These are phyloP conservation scores for barrel medic (Medicago truncatula) DNA, from an alignment of 306 rosid genomes.

Conservation along the genomic window DNA sequence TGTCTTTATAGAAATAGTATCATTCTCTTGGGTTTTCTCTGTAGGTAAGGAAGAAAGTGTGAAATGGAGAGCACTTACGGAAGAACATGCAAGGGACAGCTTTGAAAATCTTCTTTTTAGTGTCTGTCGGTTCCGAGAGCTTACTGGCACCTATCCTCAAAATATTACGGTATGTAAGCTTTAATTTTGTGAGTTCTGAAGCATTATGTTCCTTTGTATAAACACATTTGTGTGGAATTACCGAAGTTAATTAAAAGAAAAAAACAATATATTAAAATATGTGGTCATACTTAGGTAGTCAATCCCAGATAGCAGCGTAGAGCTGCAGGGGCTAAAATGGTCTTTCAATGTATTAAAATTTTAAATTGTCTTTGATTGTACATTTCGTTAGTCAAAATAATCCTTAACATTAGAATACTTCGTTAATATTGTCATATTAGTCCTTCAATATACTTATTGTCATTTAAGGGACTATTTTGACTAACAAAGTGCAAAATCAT, in stretches of 20 bases:
- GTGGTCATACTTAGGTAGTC: not conserved
- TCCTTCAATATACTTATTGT: too few species aligned
- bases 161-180: conserved; percentile 75
- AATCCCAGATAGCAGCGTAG: not conserved
- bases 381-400: too few species aligned
- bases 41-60: conserved; percentile 69
- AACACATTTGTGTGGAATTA: not conserved
- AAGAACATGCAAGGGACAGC: conserved; percentile 97
- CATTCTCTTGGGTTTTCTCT: conserved; percentile 31
- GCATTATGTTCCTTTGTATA: conserved; percentile 24
- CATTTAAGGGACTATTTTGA: too few species aligned
- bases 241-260: conserved; percentile 9
- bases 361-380: too few species aligned
- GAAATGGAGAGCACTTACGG: conserved; percentile 83
- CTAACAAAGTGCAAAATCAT: too few species aligned
- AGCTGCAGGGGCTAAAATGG: too few species aligned
- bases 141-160: conserved; percentile 80
- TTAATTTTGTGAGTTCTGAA: conserved; percentile 19
- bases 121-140: conserved; percentile 91
- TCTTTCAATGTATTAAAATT: too few species aligned
- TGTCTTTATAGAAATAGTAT: conserved; percentile 7
- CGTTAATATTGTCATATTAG: too few species aligned
- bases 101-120: conserved; percentile 95
- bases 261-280: not conserved
- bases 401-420: too few species aligned